A percentile compares a stretch with the other conserved stretches of the same genome.
phyloP scores from a whole-genome alignment of 768 basidiomycete species.

The Mycena pura region DNA sequence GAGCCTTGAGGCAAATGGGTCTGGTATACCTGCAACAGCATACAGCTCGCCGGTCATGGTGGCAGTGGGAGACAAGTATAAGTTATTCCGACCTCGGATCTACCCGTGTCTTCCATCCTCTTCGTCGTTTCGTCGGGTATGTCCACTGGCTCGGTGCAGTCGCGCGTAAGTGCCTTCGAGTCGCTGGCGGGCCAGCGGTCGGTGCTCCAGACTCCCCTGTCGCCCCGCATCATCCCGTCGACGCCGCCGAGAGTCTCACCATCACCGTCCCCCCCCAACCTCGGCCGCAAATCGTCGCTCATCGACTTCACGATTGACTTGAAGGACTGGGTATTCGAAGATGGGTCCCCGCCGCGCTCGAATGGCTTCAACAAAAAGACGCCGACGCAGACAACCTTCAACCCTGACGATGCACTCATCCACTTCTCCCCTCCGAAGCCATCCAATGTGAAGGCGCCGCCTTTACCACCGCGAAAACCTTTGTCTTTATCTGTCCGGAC shows the following conservation, averaged over 20 bases:
- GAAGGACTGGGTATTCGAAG: constrained; percentile 76
- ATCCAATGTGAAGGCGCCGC: constrained; percentile 47
- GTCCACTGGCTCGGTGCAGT: constrained; percentile 58
- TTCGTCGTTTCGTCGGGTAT: constrained; percentile 38
- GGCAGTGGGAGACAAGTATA: constrained; percentile 19
- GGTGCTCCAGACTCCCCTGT: constrained; percentile 36
- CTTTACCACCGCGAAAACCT: constrained; percentile 72
- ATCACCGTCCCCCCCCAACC: constrained; percentile 57
- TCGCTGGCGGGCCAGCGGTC: constrained; percentile 40
- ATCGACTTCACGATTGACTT: constrained; percentile 77
- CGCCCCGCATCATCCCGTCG: constrained; percentile 50
- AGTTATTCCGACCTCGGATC: not conserved
- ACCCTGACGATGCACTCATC: constrained; percentile 53
- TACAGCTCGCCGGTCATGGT: constrained; percentile 60
- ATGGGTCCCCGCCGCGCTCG: constrained; percentile 48
- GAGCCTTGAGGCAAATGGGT: not conserved
- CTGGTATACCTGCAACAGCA: constrained; percentile 75
- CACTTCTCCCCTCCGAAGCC: constrained; percentile 56
- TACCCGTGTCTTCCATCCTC: no score
- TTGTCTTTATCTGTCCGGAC: constrained; percentile 57
- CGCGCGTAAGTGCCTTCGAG: constrained; percentile 72
- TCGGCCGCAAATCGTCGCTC: constrained; percentile 63
- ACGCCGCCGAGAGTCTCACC: constrained; percentile 45
- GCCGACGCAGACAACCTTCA: constrained; percentile 36
- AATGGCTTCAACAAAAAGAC: constrained; percentile 33